A percentile compares a stretch with the other conserved stretches of the same genome.
phyloP scores from a whole-genome alignment of 1,284 basidiomycete genomes.

The Trichosporon sp. region DNA sequence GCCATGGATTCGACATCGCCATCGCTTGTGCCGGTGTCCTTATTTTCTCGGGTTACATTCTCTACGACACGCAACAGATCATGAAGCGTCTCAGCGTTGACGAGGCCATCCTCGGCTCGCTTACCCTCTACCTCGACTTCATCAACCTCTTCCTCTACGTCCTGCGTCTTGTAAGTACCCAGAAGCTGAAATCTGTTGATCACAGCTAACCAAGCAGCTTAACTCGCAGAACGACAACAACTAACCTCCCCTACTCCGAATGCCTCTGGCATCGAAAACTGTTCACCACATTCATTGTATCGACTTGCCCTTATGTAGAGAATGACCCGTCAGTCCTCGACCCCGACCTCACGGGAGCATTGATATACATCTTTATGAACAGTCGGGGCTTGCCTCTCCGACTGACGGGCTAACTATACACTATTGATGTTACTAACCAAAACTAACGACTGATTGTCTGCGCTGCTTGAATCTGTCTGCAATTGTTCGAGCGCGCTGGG shows the following conservation, averaged over 20 bases:
- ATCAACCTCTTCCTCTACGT: conserved; percentile 55
- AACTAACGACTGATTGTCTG: background rate
- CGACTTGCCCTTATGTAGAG: background rate
- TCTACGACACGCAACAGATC: conserved; percentile 57
- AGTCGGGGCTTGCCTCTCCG: background rate
- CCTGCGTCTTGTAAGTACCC: conserved; percentile 46
- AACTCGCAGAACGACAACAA: conserved; percentile 17
- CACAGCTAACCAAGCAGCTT: background rate
- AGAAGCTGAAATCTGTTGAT: background rate
- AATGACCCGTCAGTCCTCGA: background rate
- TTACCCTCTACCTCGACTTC: conserved; percentile 48
- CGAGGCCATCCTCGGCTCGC: conserved; percentile 46
- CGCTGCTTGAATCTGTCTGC: too few relatives aligned
- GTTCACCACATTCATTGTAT: conserved; percentile 5
- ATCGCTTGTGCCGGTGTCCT: conserved; percentile 53
- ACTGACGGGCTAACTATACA: background rate
- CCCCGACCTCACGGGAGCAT: background rate
- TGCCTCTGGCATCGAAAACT: background rate
- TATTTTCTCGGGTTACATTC: conserved; percentile 55
- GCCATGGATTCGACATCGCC: conserved; percentile 52
- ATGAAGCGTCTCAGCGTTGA: conserved; percentile 57
- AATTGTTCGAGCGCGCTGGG: background rate
- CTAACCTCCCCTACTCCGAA: background rate
- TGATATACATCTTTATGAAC: background rate
- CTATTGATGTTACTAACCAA: background rate